phyloP scores from a whole-genome alignment of 306 rosid species.

The Benincasa hispida region DNA sequence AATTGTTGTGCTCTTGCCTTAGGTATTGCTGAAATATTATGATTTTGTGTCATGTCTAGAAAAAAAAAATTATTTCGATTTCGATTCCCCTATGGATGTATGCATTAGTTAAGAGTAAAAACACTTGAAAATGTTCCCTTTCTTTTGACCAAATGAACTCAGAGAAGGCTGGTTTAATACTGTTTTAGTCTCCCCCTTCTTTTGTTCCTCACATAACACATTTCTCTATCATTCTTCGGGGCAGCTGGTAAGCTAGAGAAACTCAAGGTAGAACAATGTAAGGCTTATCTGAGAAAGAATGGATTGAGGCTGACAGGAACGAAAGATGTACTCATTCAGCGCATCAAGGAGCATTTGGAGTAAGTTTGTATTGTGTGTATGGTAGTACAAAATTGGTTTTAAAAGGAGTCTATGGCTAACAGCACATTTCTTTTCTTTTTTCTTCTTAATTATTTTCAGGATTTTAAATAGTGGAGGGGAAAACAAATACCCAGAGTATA shows the following conservation, averaged over 20 bases:
- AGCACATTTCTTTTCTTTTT: constrained; percentile 1
- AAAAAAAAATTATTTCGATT: background rate
- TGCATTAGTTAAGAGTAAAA: background rate
- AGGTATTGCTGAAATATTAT: background rate
- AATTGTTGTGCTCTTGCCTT: background rate
- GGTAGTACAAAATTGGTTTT: background rate
- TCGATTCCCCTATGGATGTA: background rate
- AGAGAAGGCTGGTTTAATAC: background rate
- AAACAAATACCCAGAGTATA: constrained; percentile 47
- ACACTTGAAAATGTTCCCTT: background rate
- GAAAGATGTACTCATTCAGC: constrained; percentile 52
- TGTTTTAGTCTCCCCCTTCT: background rate
- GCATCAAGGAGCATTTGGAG: constrained; percentile 64
- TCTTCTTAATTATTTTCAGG: constrained; percentile 28
- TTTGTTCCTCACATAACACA: background rate
- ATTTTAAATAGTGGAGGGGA: constrained; percentile 68
- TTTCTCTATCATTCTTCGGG: constrained; percentile 9
- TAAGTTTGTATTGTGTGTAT: constrained; percentile 21
- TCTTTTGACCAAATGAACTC: background rate
- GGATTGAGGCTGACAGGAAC: constrained; percentile 73
- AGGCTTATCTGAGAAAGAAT: constrained; percentile 59
- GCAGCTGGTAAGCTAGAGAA: constrained; percentile 46
- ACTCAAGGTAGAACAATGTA: constrained; percentile 69
- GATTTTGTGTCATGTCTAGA: background rate
- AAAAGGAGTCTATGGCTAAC: background rate